phyloP scores from a whole-genome alignment of 2,329 filamentous ascomycete species.

The Talaromyces funiculosus region DNA sequence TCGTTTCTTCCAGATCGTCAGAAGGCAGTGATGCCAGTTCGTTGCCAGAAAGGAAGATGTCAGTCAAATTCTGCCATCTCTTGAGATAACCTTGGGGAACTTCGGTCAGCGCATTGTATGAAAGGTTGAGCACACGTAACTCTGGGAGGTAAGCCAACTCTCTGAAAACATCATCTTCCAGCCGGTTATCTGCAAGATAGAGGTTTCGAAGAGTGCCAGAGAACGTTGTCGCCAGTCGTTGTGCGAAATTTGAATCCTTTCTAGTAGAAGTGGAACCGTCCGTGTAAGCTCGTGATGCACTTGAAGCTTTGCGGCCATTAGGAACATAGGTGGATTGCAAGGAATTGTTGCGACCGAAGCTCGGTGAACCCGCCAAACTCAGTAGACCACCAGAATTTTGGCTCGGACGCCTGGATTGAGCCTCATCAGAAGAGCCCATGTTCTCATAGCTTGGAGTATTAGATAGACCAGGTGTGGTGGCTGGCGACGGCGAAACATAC shows the following conservation, averaged over 20 bases:
- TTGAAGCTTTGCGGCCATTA: conserved; percentile 77
- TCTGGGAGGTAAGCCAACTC: conserved; percentile 78
- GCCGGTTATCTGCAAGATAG: conserved; percentile 85
- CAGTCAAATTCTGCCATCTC: conserved; percentile 82
- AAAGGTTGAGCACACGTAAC: conserved; percentile 81
- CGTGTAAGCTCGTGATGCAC: conserved; percentile 62
- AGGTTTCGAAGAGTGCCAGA: conserved; percentile 77
- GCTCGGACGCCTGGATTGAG: conserved; percentile 67
- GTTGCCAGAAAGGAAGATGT: conserved; percentile 93
- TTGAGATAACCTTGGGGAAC: conserved; percentile 83
- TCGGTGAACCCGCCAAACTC: conserved; percentile 55
- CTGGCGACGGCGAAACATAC: conserved; percentile 36
- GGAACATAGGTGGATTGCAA: conserved; percentile 74
- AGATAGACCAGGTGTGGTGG: conserved; percentile 46
- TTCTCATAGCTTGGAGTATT: conserved; percentile 73
- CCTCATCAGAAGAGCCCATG: conserved; percentile 59
- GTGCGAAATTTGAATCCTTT: conserved; percentile 85
- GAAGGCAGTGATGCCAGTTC: conserved; percentile 85
- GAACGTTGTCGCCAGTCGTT: conserved; percentile 77
- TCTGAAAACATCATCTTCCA: conserved; percentile 93
- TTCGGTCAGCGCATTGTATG: conserved; percentile 91
- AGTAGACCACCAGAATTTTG: conserved; percentile 72
- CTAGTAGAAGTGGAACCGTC: conserved; percentile 56
- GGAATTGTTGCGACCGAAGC: conserved; percentile 66
- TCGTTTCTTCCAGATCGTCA: conserved; percentile 88